Conservation (phyloP, 73 alveolate species). For the Halteria grandinella region DNA sequence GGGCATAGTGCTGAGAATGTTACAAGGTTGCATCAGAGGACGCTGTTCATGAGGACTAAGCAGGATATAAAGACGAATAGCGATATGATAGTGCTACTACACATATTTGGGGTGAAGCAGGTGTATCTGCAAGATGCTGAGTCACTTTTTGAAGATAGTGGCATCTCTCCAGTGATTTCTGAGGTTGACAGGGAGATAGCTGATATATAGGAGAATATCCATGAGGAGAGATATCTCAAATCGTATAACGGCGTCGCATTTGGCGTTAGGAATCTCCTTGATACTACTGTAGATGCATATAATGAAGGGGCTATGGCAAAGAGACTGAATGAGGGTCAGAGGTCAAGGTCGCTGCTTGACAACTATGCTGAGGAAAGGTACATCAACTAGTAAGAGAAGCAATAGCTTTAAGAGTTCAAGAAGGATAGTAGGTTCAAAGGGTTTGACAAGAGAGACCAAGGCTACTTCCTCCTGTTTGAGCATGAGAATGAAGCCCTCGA, state of each 20-base stretch:
- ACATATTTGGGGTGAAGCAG: background rate
- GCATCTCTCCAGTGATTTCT: too few species aligned
- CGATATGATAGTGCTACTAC: slow-evolving; percentile 18
- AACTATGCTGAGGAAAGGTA: too few species aligned
- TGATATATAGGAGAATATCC: too few species aligned
- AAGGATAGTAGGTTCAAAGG: background rate
- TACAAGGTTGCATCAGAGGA: background rate
- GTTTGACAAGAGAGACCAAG: slow-evolving; percentile 39
- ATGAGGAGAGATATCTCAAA: too few species aligned
- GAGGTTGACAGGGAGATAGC: too few species aligned
- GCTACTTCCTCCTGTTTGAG: slow-evolving; percentile 38
- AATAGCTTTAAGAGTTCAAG: background rate
- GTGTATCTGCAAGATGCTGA: background rate
- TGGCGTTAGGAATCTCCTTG: too few species aligned
- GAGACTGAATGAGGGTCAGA: background rate
- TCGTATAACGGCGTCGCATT: too few species aligned
- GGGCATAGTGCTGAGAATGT: slow-evolving; percentile 31
- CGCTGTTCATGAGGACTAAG: slow-evolving; percentile 12
- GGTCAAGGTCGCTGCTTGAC: too few species aligned
- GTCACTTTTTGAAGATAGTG: too few species aligned
- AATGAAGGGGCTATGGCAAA: background rate
- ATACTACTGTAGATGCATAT: slow-evolving; percentile 10
- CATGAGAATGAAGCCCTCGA: slow-evolving; percentile 31
- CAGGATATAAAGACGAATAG: slow-evolving; percentile 9
- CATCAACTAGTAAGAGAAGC: too few species aligned